Evolutionary conservation across 352 stramenopile genomes (phyloP), one percentile per base, ranked within the genome.

Genomic region (Hyaloperonospora arabidopsidis): DNA sequence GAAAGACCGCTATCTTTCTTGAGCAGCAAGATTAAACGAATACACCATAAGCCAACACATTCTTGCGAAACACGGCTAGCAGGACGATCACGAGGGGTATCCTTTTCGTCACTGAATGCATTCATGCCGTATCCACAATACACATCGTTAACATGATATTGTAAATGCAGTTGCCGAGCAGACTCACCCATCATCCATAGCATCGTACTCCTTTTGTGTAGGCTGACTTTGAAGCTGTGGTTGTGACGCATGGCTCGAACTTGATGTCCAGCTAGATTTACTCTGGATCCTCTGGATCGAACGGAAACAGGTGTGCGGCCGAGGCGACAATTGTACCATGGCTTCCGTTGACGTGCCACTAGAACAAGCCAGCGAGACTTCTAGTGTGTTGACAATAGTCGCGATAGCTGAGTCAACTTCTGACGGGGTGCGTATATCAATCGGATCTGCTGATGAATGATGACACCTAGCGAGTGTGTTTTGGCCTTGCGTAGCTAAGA

Each of bases 1-100:
- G 84, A 78, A 18, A 89, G 44, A 10, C 79, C 82, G 21, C 65
- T 84, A 21, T 89, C 79, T 52, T 87, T 87, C 60, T 92, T 92
- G 22, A 92, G 59, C 5, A 89, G 57, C 28, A 92, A 60, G 18
- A 92, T 67, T 18, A 89, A 38, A 10, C 82, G 82, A 25, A 92
- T 75, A 39, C 67, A 86, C 82, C 79, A 92, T 14, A 92, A 57
- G 15, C 63, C 74, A 40, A 80, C 72, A 45, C 50, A 75, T 29
- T 70, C 74, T 36, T 71, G 54, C 1, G 65, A 47, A 18, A 65
- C 40, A 32, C 47, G 52, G 45, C 57, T 72, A 8, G 60, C 50
- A 49, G 49, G 35, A 22, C 51, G 65, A 21, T 68, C 65, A 50
- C 62, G 65, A 21, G 54, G 12, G 40, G 68, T 45, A 23, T 70